Base-by-base conservation (phyloP, 139 green algal species). In the Desmodesmus armatus region DNA sequence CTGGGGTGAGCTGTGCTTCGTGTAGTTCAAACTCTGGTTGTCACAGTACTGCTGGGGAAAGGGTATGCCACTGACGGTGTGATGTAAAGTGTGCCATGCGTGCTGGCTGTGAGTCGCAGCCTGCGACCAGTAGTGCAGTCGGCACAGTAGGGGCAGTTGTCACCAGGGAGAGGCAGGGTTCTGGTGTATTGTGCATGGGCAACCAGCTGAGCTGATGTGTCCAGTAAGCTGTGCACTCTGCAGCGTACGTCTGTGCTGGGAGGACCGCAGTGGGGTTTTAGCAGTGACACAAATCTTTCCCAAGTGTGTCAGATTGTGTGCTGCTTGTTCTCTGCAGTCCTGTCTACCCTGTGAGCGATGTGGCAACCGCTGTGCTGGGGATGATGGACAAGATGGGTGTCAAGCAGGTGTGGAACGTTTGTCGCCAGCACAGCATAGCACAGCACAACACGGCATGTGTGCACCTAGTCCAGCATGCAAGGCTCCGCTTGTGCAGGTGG, bases 311-410 rank as follows among this genome's bases (percentile, higher is more conserved):
- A 55, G 9, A 13, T 55, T 9, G 9, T 55, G 47, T 15, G 13
- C 17, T 58, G 13, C 13, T 35, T 29, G 0, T 69, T 19, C 60
- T 35, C 27, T 17, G n/a, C n/a, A 39, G 60, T 29, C n/a, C 7
- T 19, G 27, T 19, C 13, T 69, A 29, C 25, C 27, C 47, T 58
- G 47, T 69, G 0, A 29, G 37, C n/a, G 60, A 69, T 7, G 60
- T 69, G 60, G n/a, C 27, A 0, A 29, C 60, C 21, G 60, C 60
- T 23, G 60, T 69, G 60, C 7, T 69, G 60, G 60, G 60, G n/a
- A 69, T 69, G 60, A n/a, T 69, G 60, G 60, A 69, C 6, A 29
- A 69, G n/a, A n/a, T 69, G 60, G 27, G 60, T 29, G 21, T 69
- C 35, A 1, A 69, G 6, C 60, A 9, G 6, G 60, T n/a, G n/a